phyloP scores from a whole-genome alignment of 169 alveolate species.

The Plasmodium malariae region DNA sequence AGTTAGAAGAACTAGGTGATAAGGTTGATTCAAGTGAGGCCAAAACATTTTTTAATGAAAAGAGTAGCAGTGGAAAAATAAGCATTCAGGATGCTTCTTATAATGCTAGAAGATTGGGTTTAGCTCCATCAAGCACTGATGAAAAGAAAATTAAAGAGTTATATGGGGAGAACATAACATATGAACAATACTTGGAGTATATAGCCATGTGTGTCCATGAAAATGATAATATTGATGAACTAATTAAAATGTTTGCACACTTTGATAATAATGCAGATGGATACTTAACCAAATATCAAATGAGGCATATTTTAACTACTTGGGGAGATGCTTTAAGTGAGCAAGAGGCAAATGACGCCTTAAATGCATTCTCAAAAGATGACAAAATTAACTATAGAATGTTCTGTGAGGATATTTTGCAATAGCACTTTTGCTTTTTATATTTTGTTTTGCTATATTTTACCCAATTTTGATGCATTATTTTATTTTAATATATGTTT shows the following conservation, averaged over 20 bases:
- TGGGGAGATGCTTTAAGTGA: constrained; percentile 84
- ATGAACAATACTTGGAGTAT: constrained; percentile 78
- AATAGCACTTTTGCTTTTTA: too few relatives aligned
- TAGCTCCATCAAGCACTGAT: constrained; percentile 84
- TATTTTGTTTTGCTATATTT: too few relatives aligned
- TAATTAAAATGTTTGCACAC: constrained; percentile 78
- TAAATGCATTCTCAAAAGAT: constrained; percentile 52
- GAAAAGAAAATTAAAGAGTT: constrained; percentile 71
- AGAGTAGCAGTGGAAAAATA: constrained; percentile 75
- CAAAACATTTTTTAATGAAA: constrained; percentile 75
- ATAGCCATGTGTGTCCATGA: constrained; percentile 80
- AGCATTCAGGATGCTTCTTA: constrained; percentile 34
- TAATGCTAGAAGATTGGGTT: constrained; percentile 78
- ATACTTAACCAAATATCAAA: constrained; percentile 76
- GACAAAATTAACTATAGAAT: constrained; percentile 45
- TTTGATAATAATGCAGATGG: constrained; percentile 81
- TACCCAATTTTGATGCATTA: too few relatives aligned
- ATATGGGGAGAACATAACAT: constrained; percentile 79
- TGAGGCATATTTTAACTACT: constrained; percentile 81
- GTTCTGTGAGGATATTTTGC: constrained; percentile 59
- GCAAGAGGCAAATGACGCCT: constrained; percentile 78
- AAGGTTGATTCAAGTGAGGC: constrained; percentile 81
- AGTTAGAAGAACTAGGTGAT: constrained; percentile 79
- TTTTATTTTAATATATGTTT: too few relatives aligned
- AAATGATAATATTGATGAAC: constrained; percentile 81